Evolutionary conservation across 306 rosid genomes (phyloP).

Genomic region (Quercus parvula): DNA sequence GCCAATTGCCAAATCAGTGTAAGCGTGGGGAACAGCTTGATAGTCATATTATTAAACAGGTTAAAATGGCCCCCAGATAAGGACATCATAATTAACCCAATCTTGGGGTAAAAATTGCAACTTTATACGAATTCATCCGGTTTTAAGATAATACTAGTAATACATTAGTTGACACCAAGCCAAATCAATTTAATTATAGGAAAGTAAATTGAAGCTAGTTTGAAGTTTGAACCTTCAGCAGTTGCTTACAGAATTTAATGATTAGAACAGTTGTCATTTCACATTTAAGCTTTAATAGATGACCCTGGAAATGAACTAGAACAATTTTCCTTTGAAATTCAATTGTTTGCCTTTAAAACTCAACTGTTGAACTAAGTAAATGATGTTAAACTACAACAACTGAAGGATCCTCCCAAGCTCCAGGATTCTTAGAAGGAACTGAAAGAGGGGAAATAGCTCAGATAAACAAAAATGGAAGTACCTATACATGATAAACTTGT

Average conservation of each 20-base stretch:
- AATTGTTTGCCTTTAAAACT: neutral
- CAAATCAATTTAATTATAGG: neutral
- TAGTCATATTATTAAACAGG: neutral
- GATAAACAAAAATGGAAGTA: constrained; percentile 21
- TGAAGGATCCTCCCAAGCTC: neutral
- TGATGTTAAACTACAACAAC: neutral
- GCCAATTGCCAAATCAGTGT: constrained; percentile 29
- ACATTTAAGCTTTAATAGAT: neutral
- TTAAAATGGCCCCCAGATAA: neutral
- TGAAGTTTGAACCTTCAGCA: neutral
- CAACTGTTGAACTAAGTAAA: neutral
- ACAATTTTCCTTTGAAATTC: too few species aligned
- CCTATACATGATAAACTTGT: constrained; percentile 44
- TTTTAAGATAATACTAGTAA: neutral
- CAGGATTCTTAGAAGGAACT: neutral
- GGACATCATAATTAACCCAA: too few species aligned
- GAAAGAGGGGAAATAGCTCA: neutral
- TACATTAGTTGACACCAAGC: neutral
- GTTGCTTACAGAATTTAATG: neutral
- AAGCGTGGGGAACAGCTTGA: neutral
- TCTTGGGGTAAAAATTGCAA: neutral
- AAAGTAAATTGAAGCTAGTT: neutral
- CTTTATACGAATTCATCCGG: neutral
- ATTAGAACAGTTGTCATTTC: neutral
- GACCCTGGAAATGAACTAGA: neutral